A percentile compares a stretch with the other conserved stretches of the same genome.
phyloP scores from a whole-genome alignment of 2,329 filamentous ascomycete species.

The Scorias spongiosa region DNA sequence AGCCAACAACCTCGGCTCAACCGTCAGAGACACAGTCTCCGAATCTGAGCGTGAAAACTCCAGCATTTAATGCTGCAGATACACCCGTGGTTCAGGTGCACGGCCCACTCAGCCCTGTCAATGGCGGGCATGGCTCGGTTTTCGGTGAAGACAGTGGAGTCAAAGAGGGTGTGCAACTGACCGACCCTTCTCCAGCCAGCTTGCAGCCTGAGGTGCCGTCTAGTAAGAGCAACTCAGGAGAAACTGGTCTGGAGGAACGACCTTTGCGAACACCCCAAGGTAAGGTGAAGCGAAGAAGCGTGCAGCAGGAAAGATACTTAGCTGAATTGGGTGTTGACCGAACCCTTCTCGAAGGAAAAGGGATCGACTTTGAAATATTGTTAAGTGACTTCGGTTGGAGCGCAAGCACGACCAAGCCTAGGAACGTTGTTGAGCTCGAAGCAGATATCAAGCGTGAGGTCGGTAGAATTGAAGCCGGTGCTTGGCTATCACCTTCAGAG shows the following conservation, averaged over 20 bases:
- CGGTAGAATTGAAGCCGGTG: conserved; percentile 78
- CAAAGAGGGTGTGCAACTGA: conserved; percentile 8
- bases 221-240: conserved; percentile 3
- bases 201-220: conserved; percentile 1
- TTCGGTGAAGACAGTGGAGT: neutral
- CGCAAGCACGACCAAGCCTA: conserved; percentile 56
- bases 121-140: conserved; percentile 1
- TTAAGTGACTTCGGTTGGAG: conserved; percentile 84
- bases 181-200: conserved; percentile 12
- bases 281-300: conserved; percentile 41
- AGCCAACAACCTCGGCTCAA: neutral
- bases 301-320: conserved; percentile 67
- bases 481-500: conserved; percentile 70
- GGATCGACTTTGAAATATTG: conserved; percentile 66
- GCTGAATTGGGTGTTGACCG: conserved; percentile 65
- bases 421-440: conserved; percentile 67
- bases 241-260: conserved; percentile 13
- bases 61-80: conserved; percentile 1
- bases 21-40: neutral
- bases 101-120: conserved; percentile 10
- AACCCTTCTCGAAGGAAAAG: conserved; percentile 57
- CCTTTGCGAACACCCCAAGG: conserved; percentile 13
- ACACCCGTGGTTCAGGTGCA: conserved; percentile 12
- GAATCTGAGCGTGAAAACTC: neutral
- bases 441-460: conserved; percentile 74